These are phyloP conservation scores for Stipa capillata DNA, from an alignment of 176 grass and related monocot genomes.

Conservation along the genomic window DNA sequence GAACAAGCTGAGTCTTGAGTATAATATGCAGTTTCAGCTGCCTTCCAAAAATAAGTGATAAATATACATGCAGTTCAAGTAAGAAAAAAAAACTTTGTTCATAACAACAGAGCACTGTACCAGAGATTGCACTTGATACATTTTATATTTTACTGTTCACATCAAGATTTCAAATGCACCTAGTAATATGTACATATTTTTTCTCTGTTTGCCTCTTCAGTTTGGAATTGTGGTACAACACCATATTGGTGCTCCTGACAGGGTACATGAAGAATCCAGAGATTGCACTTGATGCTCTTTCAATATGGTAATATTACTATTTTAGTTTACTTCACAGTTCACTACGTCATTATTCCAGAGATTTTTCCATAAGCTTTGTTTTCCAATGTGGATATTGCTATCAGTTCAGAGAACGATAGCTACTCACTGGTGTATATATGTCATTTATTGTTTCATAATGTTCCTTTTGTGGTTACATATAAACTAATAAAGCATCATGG, in stretches of 20 bases:
- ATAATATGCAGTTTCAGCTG: neutral
- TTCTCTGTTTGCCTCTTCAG: constrained; percentile 24
- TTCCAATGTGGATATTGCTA: neutral
- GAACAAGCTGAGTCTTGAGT: neutral
- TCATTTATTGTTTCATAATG: neutral
- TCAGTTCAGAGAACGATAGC: neutral
- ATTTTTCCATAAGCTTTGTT: neutral
- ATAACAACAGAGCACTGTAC: neutral
- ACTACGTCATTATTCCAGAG: neutral
- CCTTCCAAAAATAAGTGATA: too few relatives aligned
- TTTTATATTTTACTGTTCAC: neutral
- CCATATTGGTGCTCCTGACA: constrained; percentile 72
- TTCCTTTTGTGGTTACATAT: neutral
- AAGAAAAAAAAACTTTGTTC: neutral
- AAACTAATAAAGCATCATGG: neutral
- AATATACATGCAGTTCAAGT: too few relatives aligned
- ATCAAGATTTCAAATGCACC: neutral
- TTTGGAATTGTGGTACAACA: constrained; percentile 88
- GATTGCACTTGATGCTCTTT: constrained; percentile 81
- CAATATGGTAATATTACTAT: constrained; percentile 55
- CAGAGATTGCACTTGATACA: neutral
- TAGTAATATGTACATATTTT: neutral
- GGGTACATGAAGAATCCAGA: constrained; percentile 78
- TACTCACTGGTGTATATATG: neutral
- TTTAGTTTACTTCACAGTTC: neutral